Base-by-base conservation (phyloP, 768 basidiomycete genomes). In the Mycena leptocephala region DNA sequence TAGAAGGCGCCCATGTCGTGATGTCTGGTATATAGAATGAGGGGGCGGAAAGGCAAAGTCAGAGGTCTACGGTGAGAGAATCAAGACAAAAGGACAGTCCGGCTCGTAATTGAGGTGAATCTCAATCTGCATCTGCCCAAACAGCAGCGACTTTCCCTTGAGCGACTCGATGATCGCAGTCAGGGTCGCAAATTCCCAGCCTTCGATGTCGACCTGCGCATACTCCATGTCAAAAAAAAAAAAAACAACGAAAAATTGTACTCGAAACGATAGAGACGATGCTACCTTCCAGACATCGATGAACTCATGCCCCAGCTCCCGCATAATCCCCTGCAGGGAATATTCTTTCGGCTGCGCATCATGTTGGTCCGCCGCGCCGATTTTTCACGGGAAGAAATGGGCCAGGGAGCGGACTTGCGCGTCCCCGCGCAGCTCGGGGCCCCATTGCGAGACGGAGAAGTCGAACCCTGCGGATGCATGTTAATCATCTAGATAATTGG, bases 201-300 rank as follows among this genome's bases (percentile, higher is more conserved):
- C 90, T 62, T 90, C 89, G 10, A 90, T 79, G 79, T 90, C 89
- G 74, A 90, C 84, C 80, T 90, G 86, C 78, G 87, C n/a, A n/a
- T n/a, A n/a, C n/a, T n/a, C n/a, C 82, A 24, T 88, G 79, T 64
- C 89, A 87, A 14, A 89, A 84, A 43, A 5, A 37, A 4, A 32
- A 67, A n/a, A 74, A 83, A 80, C 28, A 58, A 82, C 79, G 87
- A 87, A 39, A 78, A 13, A 13, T 83, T 85, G 68, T 46, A 39
- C 28, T 26, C 9, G 24, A 59, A n/a, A n/a, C n/a, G 32, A n/a
- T n/a, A n/a, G n/a, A 16, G 32, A n/a, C 48, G n/a, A n/a, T n/a
- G n/a, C 18, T 39, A 72, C 74, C 65, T 63, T 76, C 51, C 53
- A 59, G 46, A 76, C 46, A 20, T 56, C 39, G 20, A 61, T 46